These are phyloP conservation scores for Xylaria longipes DNA, from an alignment of 495 filamentous ascomycete species.

Conservation along the genomic window DNA sequence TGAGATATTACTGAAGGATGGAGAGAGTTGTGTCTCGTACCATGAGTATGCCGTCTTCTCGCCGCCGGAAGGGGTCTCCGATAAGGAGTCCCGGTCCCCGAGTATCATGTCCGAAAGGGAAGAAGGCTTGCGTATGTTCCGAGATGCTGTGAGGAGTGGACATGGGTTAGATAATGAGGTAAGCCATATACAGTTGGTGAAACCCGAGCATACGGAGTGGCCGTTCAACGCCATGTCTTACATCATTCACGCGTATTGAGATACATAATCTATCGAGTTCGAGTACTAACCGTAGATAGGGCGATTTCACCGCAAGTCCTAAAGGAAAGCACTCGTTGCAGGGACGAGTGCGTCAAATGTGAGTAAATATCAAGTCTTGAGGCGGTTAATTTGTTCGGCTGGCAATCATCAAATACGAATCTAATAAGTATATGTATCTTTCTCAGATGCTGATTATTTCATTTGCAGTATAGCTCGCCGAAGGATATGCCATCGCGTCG, in stretches of 20 bases:
- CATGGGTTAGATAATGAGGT: constrained; percentile 40
- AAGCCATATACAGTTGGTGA: constrained; percentile 16
- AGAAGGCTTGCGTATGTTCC: constrained; percentile 37
- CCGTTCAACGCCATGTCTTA: constrained; percentile 13
- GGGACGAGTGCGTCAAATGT: constrained; percentile 42
- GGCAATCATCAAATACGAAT: neutral
- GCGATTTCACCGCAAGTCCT: constrained; percentile 36
- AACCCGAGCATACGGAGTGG: neutral
- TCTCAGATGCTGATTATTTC: constrained; percentile 11
- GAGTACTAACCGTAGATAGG: constrained; percentile 26
- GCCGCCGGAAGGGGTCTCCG: constrained; percentile 21
- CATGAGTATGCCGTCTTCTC: constrained; percentile 44
- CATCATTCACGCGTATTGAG: neutral
- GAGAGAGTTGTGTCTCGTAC: constrained; percentile 38
- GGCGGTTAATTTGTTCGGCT: neutral
- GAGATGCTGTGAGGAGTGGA: constrained; percentile 34
- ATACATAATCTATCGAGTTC: neutral
- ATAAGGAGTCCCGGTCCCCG: constrained; percentile 34
- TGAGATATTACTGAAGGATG: constrained; percentile 28
- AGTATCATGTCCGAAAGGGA: constrained; percentile 40
- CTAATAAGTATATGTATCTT: neutral
- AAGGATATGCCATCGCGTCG: constrained; percentile 23
- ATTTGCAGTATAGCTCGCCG: constrained; percentile 35
- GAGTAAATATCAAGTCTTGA: constrained; percentile 26
- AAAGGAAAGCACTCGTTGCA: constrained; percentile 34